phyloP scores from a whole-genome alignment of 106 monocot genomes.

The Dioscorea dumetorum region DNA sequence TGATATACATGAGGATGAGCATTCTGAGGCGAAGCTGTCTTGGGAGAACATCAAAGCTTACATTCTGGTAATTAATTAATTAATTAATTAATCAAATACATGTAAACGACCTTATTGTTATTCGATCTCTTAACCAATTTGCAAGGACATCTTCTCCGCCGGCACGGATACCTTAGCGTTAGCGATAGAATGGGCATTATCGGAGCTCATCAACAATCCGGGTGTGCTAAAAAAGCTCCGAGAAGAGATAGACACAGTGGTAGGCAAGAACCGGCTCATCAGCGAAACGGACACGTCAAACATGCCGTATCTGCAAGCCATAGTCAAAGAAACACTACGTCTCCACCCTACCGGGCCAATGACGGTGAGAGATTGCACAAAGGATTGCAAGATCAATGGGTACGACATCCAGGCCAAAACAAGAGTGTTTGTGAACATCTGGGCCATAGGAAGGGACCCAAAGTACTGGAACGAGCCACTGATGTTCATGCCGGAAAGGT shows the following conservation, averaged over 20 bases:
- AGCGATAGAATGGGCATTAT: constrained; percentile 12
- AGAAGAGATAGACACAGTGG: constrained; percentile 10
- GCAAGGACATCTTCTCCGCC: constrained; percentile 13
- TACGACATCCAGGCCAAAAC: constrained; percentile 13
- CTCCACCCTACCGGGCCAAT: constrained; percentile 14
- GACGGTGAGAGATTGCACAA: neutral
- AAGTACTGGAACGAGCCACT: constrained; percentile 11
- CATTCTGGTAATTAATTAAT: constrained; percentile 11
- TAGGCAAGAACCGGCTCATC: constrained; percentile 1
- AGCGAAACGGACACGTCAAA: constrained; percentile 4
- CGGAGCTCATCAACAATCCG: constrained; percentile 20
- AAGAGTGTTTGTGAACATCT: constrained; percentile 8
- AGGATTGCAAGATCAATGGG: neutral
- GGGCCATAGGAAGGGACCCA: constrained; percentile 21
- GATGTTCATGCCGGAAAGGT: constrained; percentile 26
- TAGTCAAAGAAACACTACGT: neutral
- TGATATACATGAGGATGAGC: constrained; percentile 29
- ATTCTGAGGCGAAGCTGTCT: constrained; percentile 32
- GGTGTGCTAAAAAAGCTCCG: neutral
- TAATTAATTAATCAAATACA: no score
- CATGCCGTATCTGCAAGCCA: constrained; percentile 11
- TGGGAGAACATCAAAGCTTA: constrained; percentile 57
- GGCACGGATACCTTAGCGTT: constrained; percentile 13
- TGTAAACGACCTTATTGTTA: no score
- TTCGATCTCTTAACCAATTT: no score